Conservation (phyloP, 208 protist genomes). For the Crithidia thermophila region DNA sequence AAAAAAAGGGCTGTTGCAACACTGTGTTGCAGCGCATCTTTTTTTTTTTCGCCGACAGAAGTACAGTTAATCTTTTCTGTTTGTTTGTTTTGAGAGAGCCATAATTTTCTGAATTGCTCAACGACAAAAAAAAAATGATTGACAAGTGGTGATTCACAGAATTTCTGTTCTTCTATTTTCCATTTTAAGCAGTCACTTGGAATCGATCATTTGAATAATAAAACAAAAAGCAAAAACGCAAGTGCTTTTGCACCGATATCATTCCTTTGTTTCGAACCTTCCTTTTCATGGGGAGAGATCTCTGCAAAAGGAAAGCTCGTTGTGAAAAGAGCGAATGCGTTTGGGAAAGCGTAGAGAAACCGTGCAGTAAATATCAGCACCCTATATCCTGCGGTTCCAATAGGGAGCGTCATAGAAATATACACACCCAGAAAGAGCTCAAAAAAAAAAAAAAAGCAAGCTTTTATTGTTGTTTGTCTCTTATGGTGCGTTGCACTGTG, state of each 20-base stretch:
- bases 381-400: conserved; percentile 39
- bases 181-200: too few relatives aligned
- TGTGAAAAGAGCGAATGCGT: neutral
- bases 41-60: neutral
- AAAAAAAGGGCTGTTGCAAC: too few relatives aligned
- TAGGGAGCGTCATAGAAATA: conserved; percentile 26
- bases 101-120: neutral
- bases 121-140: neutral
- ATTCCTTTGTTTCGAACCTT: too few relatives aligned
- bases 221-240: neutral
- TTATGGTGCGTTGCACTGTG: too few relatives aligned
- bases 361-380: conserved; percentile 18
- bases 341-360: neutral
- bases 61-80: neutral
- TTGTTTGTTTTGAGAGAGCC: neutral
- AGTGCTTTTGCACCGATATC: neutral
- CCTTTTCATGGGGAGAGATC: too few relatives aligned
- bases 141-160: too few relatives aligned
- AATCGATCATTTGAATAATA: too few relatives aligned
- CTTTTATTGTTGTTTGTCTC: neutral
- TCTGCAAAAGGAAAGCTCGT: neutral
- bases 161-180: too few relatives aligned
- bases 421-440: neutral
- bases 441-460: neutral
- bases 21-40: neutral